phyloP scores from a whole-genome alignment of 2,329 filamentous ascomycete genomes.

The Stromatinia cepivora region DNA sequence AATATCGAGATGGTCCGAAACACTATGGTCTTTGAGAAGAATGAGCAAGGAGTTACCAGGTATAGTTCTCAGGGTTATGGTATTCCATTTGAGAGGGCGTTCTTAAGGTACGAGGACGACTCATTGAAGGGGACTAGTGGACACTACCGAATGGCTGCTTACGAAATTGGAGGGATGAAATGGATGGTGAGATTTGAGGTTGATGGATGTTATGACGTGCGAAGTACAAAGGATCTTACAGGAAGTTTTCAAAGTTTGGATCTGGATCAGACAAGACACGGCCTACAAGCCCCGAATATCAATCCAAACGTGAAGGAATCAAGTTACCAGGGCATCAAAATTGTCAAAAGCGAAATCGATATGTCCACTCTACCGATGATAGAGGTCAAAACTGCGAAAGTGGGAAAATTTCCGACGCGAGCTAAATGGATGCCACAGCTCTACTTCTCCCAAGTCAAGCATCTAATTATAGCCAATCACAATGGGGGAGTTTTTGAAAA shows the following conservation, averaged over 20 bases:
- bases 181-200: slow-evolving; percentile 39
- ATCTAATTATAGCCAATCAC: slow-evolving; percentile 31
- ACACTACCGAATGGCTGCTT: slow-evolving; percentile 37
- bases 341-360: slow-evolving; percentile 25
- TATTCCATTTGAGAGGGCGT: slow-evolving; percentile 39
- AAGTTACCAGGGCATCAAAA: slow-evolving; percentile 19
- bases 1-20: slow-evolving; percentile 40
- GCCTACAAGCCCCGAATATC: neutral
- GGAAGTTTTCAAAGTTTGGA: neutral
- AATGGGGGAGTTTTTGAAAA: slow-evolving; percentile 27
- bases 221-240: neutral
- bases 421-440: slow-evolving; percentile 31
- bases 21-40: slow-evolving; percentile 42
- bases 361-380: slow-evolving; percentile 27
- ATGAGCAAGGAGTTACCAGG: slow-evolving; percentile 31
- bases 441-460: slow-evolving; percentile 34
- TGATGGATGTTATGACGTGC: slow-evolving; percentile 34
- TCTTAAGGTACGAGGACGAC: slow-evolving; percentile 32
- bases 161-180: slow-evolving; percentile 35
- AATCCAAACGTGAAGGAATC: neutral
- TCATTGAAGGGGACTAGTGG: slow-evolving; percentile 30
- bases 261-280: neutral
- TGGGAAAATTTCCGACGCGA: slow-evolving; percentile 3
- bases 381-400: slow-evolving; percentile 33
- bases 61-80: slow-evolving; percentile 36